Evolutionary conservation across 2,329 filamentous ascomycete genomes (phyloP), one percentile per base, ranked within the genome.

Genomic region (Colletotrichum shisoi): DNA sequence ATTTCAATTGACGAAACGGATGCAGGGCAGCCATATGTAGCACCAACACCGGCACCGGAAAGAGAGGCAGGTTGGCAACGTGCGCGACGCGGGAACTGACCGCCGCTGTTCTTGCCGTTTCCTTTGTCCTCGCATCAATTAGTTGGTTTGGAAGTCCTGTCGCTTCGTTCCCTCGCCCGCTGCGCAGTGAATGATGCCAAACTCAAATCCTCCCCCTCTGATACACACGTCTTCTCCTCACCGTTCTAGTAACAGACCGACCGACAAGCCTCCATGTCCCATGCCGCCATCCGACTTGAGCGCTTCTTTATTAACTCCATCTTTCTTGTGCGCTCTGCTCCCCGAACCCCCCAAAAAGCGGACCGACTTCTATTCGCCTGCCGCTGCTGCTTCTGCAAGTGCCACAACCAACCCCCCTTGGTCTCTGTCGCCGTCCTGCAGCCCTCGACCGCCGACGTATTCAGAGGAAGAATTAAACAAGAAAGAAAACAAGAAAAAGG

Each of bases 281-380:
- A 37, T 40, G 15, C 48, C 34, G 27, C 42, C 45, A 31, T 42
- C 12, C 27, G 51, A 27, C 44, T 46, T 39, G 39, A 12, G 52
- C 57, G 52, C 57, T 63, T 62, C 63, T 67, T 67, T 67, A 45
- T 63, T 63, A 54, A 49, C 53, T 37, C 46, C 51, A 37, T 48
- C 13, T 45, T 21, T 21, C 19, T 37, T 27, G 19, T 21, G 39
- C 58, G 49, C 21, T 21, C 21, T 45, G 27, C 49, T 61, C 56
- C 24, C 49, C 24, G 67, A 60, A 63, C 63, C 57, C 57, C 51
- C 66, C 34, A 42, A 62, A 54, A 48, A 34, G 8, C 31, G 57
- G 57, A 24, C 19, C 52, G 45, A 27, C 39, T 40, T 39, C 13
- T 6, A 21, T 53, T 34, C 51, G 19, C 44, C 19, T 19, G 44